A percentile compares a stretch with the other conserved stretches of the same genome.
Evolutionary conservation across 1,284 basidiomycete species (phyloP).

Genomic region (Athelia psychrophila): DNA sequence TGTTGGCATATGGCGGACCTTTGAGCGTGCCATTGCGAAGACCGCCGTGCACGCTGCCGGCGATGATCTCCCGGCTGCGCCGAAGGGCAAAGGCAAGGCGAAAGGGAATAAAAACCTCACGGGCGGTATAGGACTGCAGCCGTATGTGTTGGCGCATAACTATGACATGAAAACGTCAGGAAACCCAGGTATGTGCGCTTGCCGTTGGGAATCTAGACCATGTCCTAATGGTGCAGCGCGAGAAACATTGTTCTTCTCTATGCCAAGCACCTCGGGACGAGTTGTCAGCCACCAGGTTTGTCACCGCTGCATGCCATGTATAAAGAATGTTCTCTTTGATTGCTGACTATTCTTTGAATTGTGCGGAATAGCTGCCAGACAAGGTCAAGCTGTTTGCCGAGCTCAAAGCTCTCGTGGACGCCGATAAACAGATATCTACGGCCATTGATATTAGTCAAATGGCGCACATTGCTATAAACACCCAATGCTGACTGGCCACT

Average conservation of each 20-base stretch:
- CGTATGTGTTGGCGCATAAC: background rate
- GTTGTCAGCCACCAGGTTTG: constrained; percentile 61
- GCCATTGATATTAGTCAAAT: background rate
- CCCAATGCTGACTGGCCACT: too few species aligned
- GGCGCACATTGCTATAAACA: background rate
- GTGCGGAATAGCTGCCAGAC: constrained; percentile 23
- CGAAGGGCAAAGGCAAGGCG: background rate
- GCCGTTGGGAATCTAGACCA: too few species aligned
- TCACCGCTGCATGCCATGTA: background rate
- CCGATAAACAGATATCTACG: constrained; percentile 16
- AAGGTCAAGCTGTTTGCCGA: constrained; percentile 35
- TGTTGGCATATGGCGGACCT: constrained; percentile 46
- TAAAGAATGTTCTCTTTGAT: background rate
- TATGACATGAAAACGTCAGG: background rate
- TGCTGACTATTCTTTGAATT: background rate
- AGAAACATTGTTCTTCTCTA: constrained; percentile 65
- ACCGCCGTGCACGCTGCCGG: background rate
- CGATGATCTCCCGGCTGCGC: too few species aligned
- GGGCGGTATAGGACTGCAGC: background rate
- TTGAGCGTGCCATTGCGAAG: constrained; percentile 23
- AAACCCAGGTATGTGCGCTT: background rate
- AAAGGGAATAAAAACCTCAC: background rate
- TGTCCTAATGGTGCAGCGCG: background rate
- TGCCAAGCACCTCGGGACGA: constrained; percentile 66
- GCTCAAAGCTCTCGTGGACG: constrained; percentile 22